These are phyloP conservation scores for Globisporangium okanoganense DNA, from an alignment of 352 stramenopile species.

Conservation along the genomic window DNA sequence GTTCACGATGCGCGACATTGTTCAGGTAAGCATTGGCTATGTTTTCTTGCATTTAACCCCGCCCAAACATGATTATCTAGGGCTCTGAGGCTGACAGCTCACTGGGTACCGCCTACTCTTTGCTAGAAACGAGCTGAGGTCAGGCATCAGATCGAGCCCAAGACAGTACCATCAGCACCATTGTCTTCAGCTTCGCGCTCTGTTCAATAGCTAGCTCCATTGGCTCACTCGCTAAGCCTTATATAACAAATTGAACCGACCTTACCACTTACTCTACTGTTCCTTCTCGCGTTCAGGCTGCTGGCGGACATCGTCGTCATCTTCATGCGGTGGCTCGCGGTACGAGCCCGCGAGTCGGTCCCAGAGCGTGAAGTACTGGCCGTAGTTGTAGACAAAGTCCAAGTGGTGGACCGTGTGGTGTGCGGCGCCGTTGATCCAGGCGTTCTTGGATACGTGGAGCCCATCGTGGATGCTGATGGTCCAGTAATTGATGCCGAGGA, in stretches of 20 bases:
- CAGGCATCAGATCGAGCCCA: constrained; percentile 3
- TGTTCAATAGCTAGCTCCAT: background rate
- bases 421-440: constrained; percentile 57
- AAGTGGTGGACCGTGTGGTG: constrained; percentile 68
- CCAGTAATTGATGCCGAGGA: constrained; percentile 69
- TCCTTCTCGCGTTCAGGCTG: constrained; percentile 4
- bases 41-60: too few relatives aligned
- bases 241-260: background rate
- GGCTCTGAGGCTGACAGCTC: background rate
- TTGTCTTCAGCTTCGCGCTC: background rate
- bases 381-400: constrained; percentile 72
- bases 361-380: constrained; percentile 77
- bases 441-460: constrained; percentile 46
- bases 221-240: too few relatives aligned
- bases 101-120: background rate
- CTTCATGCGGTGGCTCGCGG: constrained; percentile 30
- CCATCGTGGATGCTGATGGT: constrained; percentile 80
- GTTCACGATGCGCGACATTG: constrained; percentile 15
- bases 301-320: background rate
- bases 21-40: constrained; percentile 5
- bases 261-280: background rate
- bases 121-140: constrained; percentile 2
- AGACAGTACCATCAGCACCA: background rate
- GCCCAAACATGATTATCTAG: too few relatives aligned
- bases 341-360: constrained; percentile 66